phyloP scores from a whole-genome alignment of 208 protist species.

The Ichthyophonus hoferi region DNA sequence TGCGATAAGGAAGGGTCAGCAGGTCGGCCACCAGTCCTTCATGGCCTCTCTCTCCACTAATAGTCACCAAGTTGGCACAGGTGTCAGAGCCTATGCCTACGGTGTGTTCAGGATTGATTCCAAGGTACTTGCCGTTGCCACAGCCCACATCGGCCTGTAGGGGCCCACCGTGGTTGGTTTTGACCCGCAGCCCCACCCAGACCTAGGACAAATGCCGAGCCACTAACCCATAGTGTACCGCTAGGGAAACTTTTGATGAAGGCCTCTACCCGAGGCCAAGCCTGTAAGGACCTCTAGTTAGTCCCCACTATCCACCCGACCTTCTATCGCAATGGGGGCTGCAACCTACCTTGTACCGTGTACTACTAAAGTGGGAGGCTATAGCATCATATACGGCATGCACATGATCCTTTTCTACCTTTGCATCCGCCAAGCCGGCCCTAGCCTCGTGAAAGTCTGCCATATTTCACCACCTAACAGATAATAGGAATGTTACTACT shows the following conservation, averaged over 20 bases:
- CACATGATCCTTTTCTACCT: slow-evolving; percentile 51
- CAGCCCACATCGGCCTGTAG: slow-evolving; percentile 60
- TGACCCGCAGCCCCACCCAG: no score
- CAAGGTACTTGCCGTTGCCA: slow-evolving; percentile 64
- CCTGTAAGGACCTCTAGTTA: neutral
- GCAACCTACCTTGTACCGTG: slow-evolving; percentile 45
- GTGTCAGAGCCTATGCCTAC: slow-evolving; percentile 14
- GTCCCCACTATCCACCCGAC: no score
- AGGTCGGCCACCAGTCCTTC: slow-evolving; percentile 12
- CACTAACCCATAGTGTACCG: neutral
- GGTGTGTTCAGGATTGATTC: neutral
- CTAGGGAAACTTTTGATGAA: slow-evolving; percentile 5
- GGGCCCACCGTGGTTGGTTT: no score
- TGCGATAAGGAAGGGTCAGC: slow-evolving; percentile 20
- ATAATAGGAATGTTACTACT: no score
- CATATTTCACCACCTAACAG: no score
- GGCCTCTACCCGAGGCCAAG: neutral
- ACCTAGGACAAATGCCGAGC: no score
- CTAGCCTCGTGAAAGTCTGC: no score
- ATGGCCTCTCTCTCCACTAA: neutral
- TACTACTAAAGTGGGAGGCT: slow-evolving; percentile 55
- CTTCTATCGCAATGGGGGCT: no score
- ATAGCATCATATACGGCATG: slow-evolving; percentile 59
- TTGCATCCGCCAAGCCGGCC: neutral
- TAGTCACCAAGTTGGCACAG: neutral